Conservation (phyloP, 148 eudicot species). For the Bassia scoparia region DNA sequence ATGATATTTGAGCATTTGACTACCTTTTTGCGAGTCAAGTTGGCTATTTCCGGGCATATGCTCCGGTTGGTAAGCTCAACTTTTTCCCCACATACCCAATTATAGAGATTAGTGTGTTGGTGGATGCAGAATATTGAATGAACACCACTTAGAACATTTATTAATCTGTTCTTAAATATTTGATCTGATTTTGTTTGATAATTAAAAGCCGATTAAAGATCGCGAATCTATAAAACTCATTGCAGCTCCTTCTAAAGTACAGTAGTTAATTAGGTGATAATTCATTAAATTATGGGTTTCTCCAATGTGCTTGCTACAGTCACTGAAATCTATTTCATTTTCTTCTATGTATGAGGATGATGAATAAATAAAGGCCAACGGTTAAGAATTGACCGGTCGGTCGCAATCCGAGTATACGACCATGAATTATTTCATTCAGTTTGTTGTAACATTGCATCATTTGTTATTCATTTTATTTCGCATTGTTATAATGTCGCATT, state of each 20-base stretch:
- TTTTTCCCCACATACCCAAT: neutral
- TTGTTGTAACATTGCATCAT: no score
- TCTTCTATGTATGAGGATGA: no score
- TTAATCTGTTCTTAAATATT: neutral
- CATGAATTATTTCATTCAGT: no score
- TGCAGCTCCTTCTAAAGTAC: conserved; percentile 14
- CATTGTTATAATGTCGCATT: no score
- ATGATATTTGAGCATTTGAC: neutral
- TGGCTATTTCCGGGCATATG: conserved; percentile 12
- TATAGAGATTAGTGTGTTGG: conserved; percentile 10
- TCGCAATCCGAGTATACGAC: no score
- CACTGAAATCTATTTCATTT: no score
- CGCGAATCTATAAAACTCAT: conserved; percentile 11
- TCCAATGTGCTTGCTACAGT: conserved; percentile 12
- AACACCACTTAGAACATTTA: conserved; percentile 8
- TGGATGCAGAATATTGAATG: conserved; percentile 14
- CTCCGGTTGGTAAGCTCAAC: conserved; percentile 21
- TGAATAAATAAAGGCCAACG: no score
- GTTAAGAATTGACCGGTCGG: no score
- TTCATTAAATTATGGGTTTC: conserved; percentile 10
- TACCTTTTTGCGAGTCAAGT: conserved; percentile 14
- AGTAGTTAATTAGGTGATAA: conserved; percentile 27
- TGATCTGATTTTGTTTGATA: conserved; percentile 3
- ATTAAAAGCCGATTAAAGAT: conserved; percentile 11
- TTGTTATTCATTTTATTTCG: no score